Percentiles rank a stretch among this genome's conserved stretches.
These are phyloP conservation scores for Urochloa ruziziensis DNA, from an alignment of 176 grass and related monocot genomes.

Conservation along the genomic window DNA sequence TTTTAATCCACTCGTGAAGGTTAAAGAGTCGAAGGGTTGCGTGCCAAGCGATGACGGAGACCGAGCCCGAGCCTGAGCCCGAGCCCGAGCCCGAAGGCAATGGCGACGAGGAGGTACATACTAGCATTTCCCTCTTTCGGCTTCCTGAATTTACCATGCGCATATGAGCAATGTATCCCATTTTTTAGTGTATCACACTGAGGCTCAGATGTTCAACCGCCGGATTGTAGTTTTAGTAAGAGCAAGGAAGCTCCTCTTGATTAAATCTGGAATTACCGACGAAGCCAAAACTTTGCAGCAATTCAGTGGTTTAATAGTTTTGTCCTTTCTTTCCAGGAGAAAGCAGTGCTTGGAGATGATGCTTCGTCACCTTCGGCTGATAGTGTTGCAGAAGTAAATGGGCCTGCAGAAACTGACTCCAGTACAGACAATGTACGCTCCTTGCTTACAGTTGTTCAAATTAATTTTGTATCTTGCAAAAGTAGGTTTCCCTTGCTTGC, in stretches of 20 bases:
- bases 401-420: conserved; percentile 32
- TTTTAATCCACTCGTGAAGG: conserved; percentile 19
- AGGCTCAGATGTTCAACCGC: background rate
- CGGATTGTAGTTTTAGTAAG: background rate
- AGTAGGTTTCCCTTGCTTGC: background rate
- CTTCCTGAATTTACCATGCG: background rate
- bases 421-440: conserved; percentile 49
- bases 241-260: background rate
- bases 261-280: background rate
- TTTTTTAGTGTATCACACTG: background rate
- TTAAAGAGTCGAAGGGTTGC: conserved; percentile 28
- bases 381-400: conserved; percentile 46
- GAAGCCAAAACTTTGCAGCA: background rate
- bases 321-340: conserved; percentile 51
- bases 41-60: conserved; percentile 60
- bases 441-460: conserved; percentile 5
- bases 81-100: conserved; percentile 62
- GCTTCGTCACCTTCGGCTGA: conserved; percentile 29
- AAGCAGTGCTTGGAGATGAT: conserved; percentile 13
- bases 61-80: conserved; percentile 61
- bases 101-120: conserved; percentile 41
- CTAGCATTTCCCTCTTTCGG: background rate
- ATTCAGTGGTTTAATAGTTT: background rate
- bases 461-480: background rate
- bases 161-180: background rate